Evolutionary conservation across 2,329 filamentous ascomycete genomes (phyloP).

Genomic region (Lasiodiplodia theobromae): DNA sequence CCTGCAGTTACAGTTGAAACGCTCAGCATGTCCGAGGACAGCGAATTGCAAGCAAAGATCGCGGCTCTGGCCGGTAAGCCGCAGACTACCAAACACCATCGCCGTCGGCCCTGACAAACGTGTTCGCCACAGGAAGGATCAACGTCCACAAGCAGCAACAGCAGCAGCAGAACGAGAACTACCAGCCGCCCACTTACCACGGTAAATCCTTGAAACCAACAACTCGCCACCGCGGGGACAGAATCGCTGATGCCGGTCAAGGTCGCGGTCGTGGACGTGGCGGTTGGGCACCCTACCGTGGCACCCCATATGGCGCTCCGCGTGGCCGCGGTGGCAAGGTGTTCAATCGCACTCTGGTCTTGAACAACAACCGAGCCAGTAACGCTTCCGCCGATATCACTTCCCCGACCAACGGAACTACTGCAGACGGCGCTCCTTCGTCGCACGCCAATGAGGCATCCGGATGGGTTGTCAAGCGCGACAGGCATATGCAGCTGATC

Average conservation of each 20-base stretch:
- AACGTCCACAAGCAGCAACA: slow-evolving; percentile 73
- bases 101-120: slow-evolving; percentile 17
- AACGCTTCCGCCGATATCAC: not conserved
- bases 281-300: slow-evolving; percentile 41
- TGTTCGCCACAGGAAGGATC: slow-evolving; percentile 69
- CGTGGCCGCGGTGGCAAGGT: slow-evolving; percentile 48
- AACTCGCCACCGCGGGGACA: slow-evolving; percentile 44
- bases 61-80: slow-evolving; percentile 63
- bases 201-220: slow-evolving; percentile 40
- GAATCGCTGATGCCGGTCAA: slow-evolving; percentile 26
- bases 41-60: slow-evolving; percentile 63
- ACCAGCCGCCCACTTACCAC: slow-evolving; percentile 29
- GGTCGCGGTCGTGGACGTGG: slow-evolving; percentile 31
- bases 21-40: slow-evolving; percentile 60
- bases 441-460: slow-evolving; percentile 24
- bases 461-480: slow-evolving; percentile 74
- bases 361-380: slow-evolving; percentile 57
- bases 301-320: slow-evolving; percentile 33
- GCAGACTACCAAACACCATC: slow-evolving; percentile 29
- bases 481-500: slow-evolving; percentile 82
- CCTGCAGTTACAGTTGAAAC: not conserved
- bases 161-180: slow-evolving; percentile 51
- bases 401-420: slow-evolving; percentile 30
- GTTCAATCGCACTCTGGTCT: slow-evolving; percentile 67
- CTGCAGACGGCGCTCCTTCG: not conserved